These are phyloP conservation scores for Penicillium daleae DNA, from an alignment of 495 filamentous ascomycete genomes.

Conservation along the genomic window DNA sequence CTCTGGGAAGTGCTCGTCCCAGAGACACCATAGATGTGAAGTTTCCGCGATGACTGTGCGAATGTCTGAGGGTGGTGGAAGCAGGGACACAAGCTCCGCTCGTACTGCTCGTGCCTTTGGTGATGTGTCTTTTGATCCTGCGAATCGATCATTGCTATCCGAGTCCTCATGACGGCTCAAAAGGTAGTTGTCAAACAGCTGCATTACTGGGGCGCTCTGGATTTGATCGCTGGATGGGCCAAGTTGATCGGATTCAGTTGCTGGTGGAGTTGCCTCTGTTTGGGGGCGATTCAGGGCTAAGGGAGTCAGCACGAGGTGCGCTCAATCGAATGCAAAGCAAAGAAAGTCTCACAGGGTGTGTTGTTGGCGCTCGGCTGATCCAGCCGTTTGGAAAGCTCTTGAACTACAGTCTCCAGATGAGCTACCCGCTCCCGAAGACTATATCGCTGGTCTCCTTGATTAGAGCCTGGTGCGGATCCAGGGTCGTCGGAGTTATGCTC, in stretches of 20 bases:
- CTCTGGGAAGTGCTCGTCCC: constrained; percentile 36
- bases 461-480: constrained; percentile 3
- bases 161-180: constrained; percentile 37
- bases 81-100: constrained; percentile 33
- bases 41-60: constrained; percentile 34
- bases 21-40: constrained; percentile 33
- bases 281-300: constrained; percentile 12
- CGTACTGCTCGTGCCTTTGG: constrained; percentile 34
- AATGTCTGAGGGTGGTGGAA: constrained; percentile 38
- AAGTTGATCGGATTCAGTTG: constrained; percentile 26
- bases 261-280: constrained; percentile 10
- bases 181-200: constrained; percentile 47
- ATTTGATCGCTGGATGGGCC: constrained; percentile 35
- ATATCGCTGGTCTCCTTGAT: constrained; percentile 36
- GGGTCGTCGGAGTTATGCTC: constrained; percentile 29
- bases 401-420: constrained; percentile 41
- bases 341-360: constrained; percentile 14
- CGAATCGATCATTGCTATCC: constrained; percentile 29
- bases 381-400: constrained; percentile 31
- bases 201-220: constrained; percentile 45
- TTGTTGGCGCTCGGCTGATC: constrained; percentile 17
- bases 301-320: background rate
- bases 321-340: constrained; percentile 1
- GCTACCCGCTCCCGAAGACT: constrained; percentile 43
- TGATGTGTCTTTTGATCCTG: constrained; percentile 31